Evolutionary conservation across 176 grass and related monocot genomes (phyloP).

Genomic region (Eleusine indica): DNA sequence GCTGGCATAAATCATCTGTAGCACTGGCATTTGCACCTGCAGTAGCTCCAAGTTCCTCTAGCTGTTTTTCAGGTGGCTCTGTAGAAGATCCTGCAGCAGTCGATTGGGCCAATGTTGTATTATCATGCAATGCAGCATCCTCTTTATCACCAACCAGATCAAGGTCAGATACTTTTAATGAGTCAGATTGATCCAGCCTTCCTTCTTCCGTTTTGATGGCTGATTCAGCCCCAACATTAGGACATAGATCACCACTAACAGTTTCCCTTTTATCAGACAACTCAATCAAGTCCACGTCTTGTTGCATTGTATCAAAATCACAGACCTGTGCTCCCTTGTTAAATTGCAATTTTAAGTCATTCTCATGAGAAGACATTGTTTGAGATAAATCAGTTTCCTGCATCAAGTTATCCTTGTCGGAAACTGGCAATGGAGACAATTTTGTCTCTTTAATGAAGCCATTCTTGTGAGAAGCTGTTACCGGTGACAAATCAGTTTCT

Average conservation of each 20-base stretch:
- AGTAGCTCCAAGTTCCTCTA: constrained; percentile 49
- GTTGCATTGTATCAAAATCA: constrained; percentile 37
- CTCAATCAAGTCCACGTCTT: constrained; percentile 61
- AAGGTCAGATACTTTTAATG: constrained; percentile 60
- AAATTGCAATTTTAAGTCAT: constrained; percentile 43
- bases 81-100: constrained; percentile 30
- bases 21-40: constrained; percentile 34
- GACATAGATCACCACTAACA: constrained; percentile 32
- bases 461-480: constrained; percentile 38
- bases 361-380: constrained; percentile 32
- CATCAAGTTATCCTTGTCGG: constrained; percentile 32
- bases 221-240: constrained; percentile 39
- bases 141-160: constrained; percentile 57
- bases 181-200: constrained; percentile 50
- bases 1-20: constrained; percentile 48
- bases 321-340: constrained; percentile 32
- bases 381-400: constrained; percentile 33
- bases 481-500: constrained; percentile 29
- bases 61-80: constrained; percentile 53
- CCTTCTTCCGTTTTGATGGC: constrained; percentile 46
- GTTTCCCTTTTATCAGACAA: constrained; percentile 50
- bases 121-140: constrained; percentile 52
- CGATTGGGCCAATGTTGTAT: constrained; percentile 37
- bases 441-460: constrained; percentile 26
- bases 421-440: constrained; percentile 30